A percentile compares a stretch with the other conserved stretches of the same genome.
Evolutionary conservation across 805 yeast species (phyloP).

Genomic region (Candida coleopterorum): DNA sequence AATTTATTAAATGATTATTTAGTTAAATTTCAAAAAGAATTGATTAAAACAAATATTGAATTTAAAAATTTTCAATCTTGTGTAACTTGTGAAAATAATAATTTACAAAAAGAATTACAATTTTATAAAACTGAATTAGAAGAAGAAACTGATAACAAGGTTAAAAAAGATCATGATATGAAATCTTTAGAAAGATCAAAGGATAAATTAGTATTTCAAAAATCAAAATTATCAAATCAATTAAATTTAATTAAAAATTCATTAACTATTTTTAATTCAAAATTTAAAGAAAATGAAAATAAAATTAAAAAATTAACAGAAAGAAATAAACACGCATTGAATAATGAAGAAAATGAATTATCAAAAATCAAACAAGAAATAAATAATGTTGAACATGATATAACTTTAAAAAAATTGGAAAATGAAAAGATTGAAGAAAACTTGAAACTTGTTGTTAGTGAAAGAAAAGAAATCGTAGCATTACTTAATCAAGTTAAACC

Average conservation of each 20-base stretch:
- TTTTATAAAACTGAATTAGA: conserved; percentile 34
- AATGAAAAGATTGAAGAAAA: conserved; percentile 25
- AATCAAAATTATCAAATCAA: conserved; percentile 24
- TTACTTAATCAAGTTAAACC: conserved; percentile 19
- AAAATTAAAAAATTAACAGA: conserved; percentile 19
- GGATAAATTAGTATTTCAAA: conserved; percentile 29
- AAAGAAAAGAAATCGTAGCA: conserved; percentile 19
- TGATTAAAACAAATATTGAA: conserved; percentile 17
- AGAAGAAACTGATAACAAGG: conserved; percentile 27
- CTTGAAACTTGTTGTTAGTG: conserved; percentile 16
- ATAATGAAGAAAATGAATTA: conserved; percentile 20
- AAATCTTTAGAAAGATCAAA: conserved; percentile 27
- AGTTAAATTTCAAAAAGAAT: conserved; percentile 22
- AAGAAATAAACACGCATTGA: conserved; percentile 18
- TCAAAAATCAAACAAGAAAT: conserved; percentile 16
- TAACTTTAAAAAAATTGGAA: conserved; percentile 15
- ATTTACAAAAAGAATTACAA: conserved; percentile 23
- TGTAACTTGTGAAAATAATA: conserved; percentile 12
- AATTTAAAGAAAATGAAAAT: conserved; percentile 14
- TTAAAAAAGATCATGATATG: conserved; percentile 26
- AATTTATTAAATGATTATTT: conserved; percentile 21
- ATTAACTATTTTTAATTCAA: conserved; percentile 16
- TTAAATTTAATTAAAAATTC: conserved; percentile 17
- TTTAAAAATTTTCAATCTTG: conserved; percentile 14
- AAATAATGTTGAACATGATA: conserved; percentile 10